These are phyloP conservation scores for Phanerochaete sordida DNA, from an alignment of 768 basidiomycete genomes.

Conservation along the genomic window DNA sequence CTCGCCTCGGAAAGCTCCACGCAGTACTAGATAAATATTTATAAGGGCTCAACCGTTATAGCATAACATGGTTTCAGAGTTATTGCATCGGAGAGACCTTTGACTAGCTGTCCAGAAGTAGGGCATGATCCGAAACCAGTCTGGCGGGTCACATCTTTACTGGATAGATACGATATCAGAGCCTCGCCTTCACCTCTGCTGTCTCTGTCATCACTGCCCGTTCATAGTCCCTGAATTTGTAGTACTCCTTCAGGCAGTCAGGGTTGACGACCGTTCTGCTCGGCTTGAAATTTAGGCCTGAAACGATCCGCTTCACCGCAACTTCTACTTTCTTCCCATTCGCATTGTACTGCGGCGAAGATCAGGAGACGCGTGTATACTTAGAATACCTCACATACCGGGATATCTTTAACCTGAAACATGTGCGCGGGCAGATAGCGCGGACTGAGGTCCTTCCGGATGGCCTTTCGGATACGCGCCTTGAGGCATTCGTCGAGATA, in stretches of 20 bases:
- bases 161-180: too few relatives aligned
- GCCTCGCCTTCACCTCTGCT: conserved; percentile 4
- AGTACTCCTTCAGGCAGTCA: conserved; percentile 59
- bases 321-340: conserved; percentile 81
- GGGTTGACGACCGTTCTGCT: conserved; percentile 80
- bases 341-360: conserved; percentile 54
- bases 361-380: too few relatives aligned
- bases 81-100: too few relatives aligned
- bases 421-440: conserved; percentile 72
- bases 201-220: conserved; percentile 11
- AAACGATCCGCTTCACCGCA: conserved; percentile 73
- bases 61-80: too few relatives aligned
- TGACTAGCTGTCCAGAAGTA: too few relatives aligned
- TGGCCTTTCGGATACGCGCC: conserved; percentile 52
- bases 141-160: too few relatives aligned
- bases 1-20: too few relatives aligned
- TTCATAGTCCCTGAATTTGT: conserved; percentile 57
- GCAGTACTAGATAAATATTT: too few relatives aligned
- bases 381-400: too few relatives aligned
- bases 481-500: conserved; percentile 46
- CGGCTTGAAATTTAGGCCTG: conserved; percentile 56
- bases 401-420: conserved; percentile 62
- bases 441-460: conserved; percentile 59
- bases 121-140: too few relatives aligned
- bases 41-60: too few relatives aligned